Conservation (phyloP, 345 rosid species). For the Populus alba region DNA sequence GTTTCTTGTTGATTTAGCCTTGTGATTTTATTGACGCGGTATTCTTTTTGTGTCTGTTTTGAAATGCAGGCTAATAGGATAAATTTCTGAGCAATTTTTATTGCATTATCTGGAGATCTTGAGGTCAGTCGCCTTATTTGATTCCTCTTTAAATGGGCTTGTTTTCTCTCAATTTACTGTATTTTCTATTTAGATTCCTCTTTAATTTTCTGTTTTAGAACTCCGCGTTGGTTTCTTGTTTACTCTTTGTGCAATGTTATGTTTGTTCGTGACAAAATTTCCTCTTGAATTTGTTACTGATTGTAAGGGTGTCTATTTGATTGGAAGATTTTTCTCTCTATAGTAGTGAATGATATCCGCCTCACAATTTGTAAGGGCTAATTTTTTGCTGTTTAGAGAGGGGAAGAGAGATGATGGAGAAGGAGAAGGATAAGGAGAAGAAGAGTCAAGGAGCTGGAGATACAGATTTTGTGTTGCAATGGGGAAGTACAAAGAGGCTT, state of each 20-base stretch:
- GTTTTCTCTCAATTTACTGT: not conserved
- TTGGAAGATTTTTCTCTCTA: not conserved
- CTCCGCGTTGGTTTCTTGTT: not conserved
- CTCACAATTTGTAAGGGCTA: not conserved
- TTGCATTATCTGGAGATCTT: conserved; percentile 35
- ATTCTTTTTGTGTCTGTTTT: conserved; percentile 5
- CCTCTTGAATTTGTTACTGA: not conserved
- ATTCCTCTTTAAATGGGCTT: not conserved
- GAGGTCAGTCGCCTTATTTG: conserved; percentile 24
- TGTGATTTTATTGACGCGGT: not conserved
- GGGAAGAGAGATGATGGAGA: conserved; percentile 31
- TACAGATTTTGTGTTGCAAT: conserved; percentile 79
- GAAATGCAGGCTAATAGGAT: conserved; percentile 26
- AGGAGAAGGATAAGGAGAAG: conserved; percentile 71
- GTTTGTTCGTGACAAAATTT: not conserved
- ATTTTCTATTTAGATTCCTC: not conserved
- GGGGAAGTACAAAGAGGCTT: conserved; percentile 88
- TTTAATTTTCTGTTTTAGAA: not conserved
- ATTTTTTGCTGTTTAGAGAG: not conserved
- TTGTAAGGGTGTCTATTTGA: not conserved
- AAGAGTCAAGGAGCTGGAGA: conserved; percentile 56
- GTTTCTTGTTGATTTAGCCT: not conserved
- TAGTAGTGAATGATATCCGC: not conserved
- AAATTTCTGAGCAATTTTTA: conserved; percentile 5
- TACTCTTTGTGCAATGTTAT: not conserved